Conservation (phyloP, 345 rosid genomes). For the Cochlearia excelsa region DNA sequence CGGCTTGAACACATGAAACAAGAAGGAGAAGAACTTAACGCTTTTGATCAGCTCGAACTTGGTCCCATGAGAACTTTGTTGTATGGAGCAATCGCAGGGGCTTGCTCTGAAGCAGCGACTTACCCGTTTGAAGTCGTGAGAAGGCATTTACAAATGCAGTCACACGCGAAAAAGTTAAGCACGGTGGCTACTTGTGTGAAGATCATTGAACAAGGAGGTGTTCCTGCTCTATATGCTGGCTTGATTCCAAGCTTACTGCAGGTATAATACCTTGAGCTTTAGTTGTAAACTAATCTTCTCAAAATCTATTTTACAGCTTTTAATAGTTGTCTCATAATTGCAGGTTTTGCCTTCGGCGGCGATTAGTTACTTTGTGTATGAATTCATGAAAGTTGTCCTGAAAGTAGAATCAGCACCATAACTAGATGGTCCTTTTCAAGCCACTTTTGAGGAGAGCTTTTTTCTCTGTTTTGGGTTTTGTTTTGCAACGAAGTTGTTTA, state of each 20-base stretch:
- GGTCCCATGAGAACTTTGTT: slow-evolving; percentile 66
- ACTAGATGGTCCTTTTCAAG: slow-evolving; percentile 11
- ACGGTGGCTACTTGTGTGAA: slow-evolving; percentile 53
- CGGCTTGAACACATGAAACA: slow-evolving; percentile 56
- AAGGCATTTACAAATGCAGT: slow-evolving; percentile 68
- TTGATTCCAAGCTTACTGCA: slow-evolving; percentile 73
- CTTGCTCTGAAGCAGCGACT: slow-evolving; percentile 75
- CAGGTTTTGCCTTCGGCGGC: slow-evolving; percentile 93
- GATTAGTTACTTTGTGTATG: slow-evolving; percentile 76
- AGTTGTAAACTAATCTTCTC: slow-evolving; percentile 1
- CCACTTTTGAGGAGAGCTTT: slow-evolving; percentile 10
- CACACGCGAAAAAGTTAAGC: slow-evolving; percentile 54
- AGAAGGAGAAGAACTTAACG: slow-evolving; percentile 53
- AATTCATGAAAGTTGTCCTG: slow-evolving; percentile 80
- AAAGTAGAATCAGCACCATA: slow-evolving; percentile 54
- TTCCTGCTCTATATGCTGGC: slow-evolving; percentile 68
- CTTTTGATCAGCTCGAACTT: slow-evolving; percentile 72
- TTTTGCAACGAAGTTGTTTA: no score
- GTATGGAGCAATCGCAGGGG: slow-evolving; percentile 72
- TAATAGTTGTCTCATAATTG: slow-evolving; percentile 24
- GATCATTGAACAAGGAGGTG: slow-evolving; percentile 65
- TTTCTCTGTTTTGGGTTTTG: not conserved
- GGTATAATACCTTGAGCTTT: slow-evolving; percentile 29
- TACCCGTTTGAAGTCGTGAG: slow-evolving; percentile 79
- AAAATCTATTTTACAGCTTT: not conserved